Base-by-base conservation (phyloP, 1,139 yeast genomes). In the Blastobotrys malaysiensis region DNA sequence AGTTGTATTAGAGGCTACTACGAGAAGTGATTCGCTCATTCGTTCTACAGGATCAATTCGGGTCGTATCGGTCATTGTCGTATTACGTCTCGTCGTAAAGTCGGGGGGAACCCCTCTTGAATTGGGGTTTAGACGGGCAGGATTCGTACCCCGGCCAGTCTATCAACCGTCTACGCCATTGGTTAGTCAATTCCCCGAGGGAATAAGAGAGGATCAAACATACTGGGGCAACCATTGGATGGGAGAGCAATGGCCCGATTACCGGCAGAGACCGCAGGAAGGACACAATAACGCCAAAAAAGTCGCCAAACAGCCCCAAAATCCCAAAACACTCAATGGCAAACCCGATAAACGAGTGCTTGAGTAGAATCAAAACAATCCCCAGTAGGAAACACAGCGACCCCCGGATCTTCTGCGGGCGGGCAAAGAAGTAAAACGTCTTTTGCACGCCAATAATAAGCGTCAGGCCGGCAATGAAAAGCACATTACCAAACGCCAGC, bases 391-490 rank as follows among this genome's bases (percentile, higher is more conserved):
- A 90, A 63, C 90, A 88, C 20, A 90, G 61, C 0, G 97, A 81
- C 1, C 98, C 98, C 63, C 96, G 80, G 53, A 90, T 76, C 69
- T 91, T 93, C 52, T 84, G 82, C 0, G 95, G 96, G 58, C 97
- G 81, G 14, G 93, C 82, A 75, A 93, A 91, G 69, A 91, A 93
- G 16, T 82, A 78, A 9, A 87, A 66, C 0, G 99, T 88, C 65
- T 93, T 84, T 59, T 85, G 88, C 3, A 91, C 85, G 0, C 99
- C 99, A 55, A 93, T 90, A 60, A 93, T 87, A 54, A 93, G 75
- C 21, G 87, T 77, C 20, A 93, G 79, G 16, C 99, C 99, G 31
- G 85, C 80, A 20, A 93, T 77, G 67, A 93, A 91, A 46, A 91
- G 72, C 3, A 77, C 82, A 66, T 91, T 91, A 22, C 97, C 97